These are phyloP conservation scores for Phytophthora cajani DNA, from an alignment of 352 stramenopile species.

Conservation along the genomic window DNA sequence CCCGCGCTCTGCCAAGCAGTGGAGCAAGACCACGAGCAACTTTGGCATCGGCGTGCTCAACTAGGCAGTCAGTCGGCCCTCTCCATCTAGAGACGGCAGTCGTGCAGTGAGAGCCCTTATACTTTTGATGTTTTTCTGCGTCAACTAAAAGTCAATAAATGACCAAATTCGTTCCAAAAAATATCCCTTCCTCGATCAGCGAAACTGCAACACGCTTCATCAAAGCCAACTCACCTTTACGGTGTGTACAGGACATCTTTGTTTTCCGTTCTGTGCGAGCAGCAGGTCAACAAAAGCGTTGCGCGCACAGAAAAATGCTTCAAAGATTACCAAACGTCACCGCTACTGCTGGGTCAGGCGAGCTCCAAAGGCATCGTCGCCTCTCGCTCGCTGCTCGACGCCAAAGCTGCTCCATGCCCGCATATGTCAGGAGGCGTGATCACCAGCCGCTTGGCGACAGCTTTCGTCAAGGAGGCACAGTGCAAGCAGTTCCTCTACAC, in stretches of 20 bases:
- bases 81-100: not conserved
- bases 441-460: not conserved
- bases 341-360: not conserved
- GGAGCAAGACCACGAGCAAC: constrained; percentile 25
- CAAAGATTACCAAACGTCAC: constrained; percentile 2
- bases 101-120: too few species aligned
- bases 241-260: not conserved
- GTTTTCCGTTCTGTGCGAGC: constrained; percentile 7
- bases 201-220: too few species aligned
- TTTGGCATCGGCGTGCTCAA: constrained; percentile 34
- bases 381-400: constrained; percentile 9
- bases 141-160: not conserved
- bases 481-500: constrained; percentile 2
- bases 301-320: constrained; percentile 33
- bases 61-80: not conserved
- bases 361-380: not conserved
- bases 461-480: not conserved
- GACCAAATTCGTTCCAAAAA: too few species aligned
- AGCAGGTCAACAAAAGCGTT: constrained; percentile 7
- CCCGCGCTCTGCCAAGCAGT: constrained; percentile 22
- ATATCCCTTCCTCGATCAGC: too few species aligned
- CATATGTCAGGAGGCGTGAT: constrained; percentile 7
- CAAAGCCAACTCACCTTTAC: too few species aligned
- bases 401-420: not conserved
- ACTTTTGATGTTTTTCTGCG: not conserved